Percentiles rank a stretch among this genome's conserved stretches.
Evolutionary conservation across 305 asterid species (phyloP).

Genomic region (Fraxinus latifolia): DNA sequence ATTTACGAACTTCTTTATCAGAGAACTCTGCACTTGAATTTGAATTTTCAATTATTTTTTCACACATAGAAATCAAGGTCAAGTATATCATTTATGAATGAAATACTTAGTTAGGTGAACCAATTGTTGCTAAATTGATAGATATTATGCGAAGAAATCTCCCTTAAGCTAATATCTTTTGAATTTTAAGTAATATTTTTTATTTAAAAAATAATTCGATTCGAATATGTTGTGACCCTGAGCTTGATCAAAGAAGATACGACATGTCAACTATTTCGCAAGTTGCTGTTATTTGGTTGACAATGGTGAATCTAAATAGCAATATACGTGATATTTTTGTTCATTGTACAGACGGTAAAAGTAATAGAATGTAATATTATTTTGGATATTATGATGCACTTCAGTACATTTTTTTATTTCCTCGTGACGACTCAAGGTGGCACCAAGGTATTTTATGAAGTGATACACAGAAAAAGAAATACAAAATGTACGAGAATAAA

Average conservation of each 20-base stretch:
- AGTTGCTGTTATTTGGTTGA: background rate
- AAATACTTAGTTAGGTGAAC: conserved; percentile 23
- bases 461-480: background rate
- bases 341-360: background rate
- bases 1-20: too few relatives aligned
- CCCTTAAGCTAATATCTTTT: background rate
- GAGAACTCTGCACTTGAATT: too few relatives aligned
- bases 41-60: too few relatives aligned
- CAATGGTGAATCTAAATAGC: background rate
- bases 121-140: background rate
- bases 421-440: background rate
- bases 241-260: background rate
- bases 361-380: too few relatives aligned
- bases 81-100: conserved; percentile 15
- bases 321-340: background rate
- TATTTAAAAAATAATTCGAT: too few relatives aligned
- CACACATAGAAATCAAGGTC: too few relatives aligned
- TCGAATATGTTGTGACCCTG: background rate
- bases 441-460: background rate
- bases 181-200: background rate
- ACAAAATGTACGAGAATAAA: too few relatives aligned
- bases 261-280: background rate
- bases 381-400: background rate
- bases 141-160: too few relatives aligned
- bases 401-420: background rate